These are phyloP conservation scores for Spergularia bocconei DNA, from an alignment of 148 eudicot species.

Conservation along the genomic window DNA sequence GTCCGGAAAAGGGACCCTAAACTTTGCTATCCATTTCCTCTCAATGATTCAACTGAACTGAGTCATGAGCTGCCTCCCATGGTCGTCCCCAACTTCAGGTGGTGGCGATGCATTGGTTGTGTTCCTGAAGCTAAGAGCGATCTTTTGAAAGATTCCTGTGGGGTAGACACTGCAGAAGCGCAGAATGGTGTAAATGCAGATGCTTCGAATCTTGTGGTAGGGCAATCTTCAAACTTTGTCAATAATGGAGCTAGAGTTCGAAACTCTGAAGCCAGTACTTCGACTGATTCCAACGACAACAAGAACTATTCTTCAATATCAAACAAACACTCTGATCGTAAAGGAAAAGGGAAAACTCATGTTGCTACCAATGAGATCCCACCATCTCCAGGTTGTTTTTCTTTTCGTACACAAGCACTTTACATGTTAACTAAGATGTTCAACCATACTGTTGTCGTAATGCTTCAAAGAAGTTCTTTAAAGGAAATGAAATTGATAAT, in stretches of 20 bases:
- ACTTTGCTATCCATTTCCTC: slow-evolving; percentile 51
- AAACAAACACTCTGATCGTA: slow-evolving; percentile 6
- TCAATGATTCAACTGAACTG: slow-evolving; percentile 23
- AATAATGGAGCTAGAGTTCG: slow-evolving; percentile 9
- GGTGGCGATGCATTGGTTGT: slow-evolving; percentile 52
- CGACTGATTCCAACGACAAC: slow-evolving; percentile 23
- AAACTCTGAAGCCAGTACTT: slow-evolving; percentile 26
- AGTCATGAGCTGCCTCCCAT: slow-evolving; percentile 48
- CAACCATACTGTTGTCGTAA: neutral
- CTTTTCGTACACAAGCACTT: neutral
- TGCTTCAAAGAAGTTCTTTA: neutral
- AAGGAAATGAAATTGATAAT: too few relatives aligned
- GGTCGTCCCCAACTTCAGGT: slow-evolving; percentile 44
- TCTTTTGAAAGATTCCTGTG: neutral
- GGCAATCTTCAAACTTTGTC: slow-evolving; percentile 15
- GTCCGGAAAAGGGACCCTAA: slow-evolving; percentile 49
- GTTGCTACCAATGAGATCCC: slow-evolving; percentile 15
- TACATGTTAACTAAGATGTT: neutral
- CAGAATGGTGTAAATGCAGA: slow-evolving; percentile 14
- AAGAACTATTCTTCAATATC: slow-evolving; percentile 14
- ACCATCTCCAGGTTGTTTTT: slow-evolving; percentile 21
- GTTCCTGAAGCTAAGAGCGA: slow-evolving; percentile 9
- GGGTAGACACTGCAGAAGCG: neutral
- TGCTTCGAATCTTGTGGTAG: slow-evolving; percentile 11
- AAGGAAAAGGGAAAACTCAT: slow-evolving; percentile 35